A percentile compares a stretch with the other conserved stretches of the same genome.
These are phyloP conservation scores for Pythium dissotocum DNA, from an alignment of 352 stramenopile species.

Conservation along the genomic window DNA sequence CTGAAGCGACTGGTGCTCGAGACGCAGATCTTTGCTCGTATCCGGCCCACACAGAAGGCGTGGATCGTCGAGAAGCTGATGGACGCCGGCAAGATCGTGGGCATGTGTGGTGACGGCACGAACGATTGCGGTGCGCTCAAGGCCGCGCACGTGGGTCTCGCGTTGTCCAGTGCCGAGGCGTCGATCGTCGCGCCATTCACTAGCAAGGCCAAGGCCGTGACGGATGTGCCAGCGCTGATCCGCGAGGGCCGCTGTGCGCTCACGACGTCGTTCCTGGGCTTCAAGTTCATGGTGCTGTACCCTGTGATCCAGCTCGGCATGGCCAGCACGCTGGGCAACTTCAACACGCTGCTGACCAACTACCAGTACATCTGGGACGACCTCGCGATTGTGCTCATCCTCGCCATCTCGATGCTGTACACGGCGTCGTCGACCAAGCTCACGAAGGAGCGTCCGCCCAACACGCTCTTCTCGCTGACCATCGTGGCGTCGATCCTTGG, in stretches of 20 bases:
- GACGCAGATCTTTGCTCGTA: constrained; percentile 58
- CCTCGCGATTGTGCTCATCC: constrained; percentile 44
- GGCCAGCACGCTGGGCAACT: constrained; percentile 29
- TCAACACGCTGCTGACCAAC: constrained; percentile 47
- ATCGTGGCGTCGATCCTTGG: constrained; percentile 54
- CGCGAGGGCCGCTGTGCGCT: constrained; percentile 86
- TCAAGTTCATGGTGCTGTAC: constrained; percentile 69
- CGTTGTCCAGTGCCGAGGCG: constrained; percentile 81
- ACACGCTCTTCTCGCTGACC: constrained; percentile 50
- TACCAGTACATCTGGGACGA: constrained; percentile 70
- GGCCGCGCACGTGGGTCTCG: constrained; percentile 83
- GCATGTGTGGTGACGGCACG: constrained; percentile 63
- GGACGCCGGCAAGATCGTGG: constrained; percentile 37
- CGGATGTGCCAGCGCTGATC: constrained; percentile 70
- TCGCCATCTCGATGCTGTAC: constrained; percentile 62
- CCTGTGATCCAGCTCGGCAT: constrained; percentile 55
- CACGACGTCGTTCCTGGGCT: constrained; percentile 47
- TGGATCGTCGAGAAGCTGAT: constrained; percentile 65
- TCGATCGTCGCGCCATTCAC: constrained; percentile 89
- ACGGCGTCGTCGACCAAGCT: constrained; percentile 38
- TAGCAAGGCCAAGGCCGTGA: constrained; percentile 76
- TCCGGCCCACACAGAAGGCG: constrained; percentile 53
- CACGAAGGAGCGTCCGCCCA: constrained; percentile 37
- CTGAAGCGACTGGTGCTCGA: constrained; percentile 41
- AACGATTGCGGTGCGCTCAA: constrained; percentile 90